Base-by-base conservation (phyloP, 2,329 filamentous ascomycete genomes). In the Aspergillus tanneri region DNA sequence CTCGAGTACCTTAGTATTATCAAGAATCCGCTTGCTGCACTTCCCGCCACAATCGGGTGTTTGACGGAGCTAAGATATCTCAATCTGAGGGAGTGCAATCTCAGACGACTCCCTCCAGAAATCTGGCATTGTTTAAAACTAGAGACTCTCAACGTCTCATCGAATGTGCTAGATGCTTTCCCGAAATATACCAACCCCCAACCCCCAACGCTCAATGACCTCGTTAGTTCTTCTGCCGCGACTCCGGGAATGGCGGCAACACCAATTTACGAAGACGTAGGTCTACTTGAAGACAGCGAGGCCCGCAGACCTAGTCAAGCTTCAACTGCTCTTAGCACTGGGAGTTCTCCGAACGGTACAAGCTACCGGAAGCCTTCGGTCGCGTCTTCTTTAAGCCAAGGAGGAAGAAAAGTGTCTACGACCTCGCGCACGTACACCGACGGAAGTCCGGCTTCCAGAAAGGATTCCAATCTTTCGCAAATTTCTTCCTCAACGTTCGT, bases 71-170 rank as follows among this genome's bases (percentile, higher is more conserved):
- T 99, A 53, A 86, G 84, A 44, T 86, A 90, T 53, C 77, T 99
- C 32, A 92, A 99, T 65, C 80, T 97, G 14, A 83, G 92, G 54
- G 90, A 93, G 64, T 99, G 97, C 74, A 99, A 97, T 63, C 80
- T 99, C 49, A 87, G 86, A 56, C 87, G 86, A 62, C 76, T 99
- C 24, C 93, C 93, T 2, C 83, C 88, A 64, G 93, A 99, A 64
- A 80, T 99, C n/a, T 99, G 93, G 93, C 92, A 89, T 77, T 92
- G 92, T 43, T 86, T 86, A 59, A 90, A 87, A 64, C 72, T 99
- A 46, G 91, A 97, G 69, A 92, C 87, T 0, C 80, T 99, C 50
- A 99, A 99, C 60, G 85, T 95, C 10, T 97, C 92, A 0, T 96
- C 93, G 9, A 99, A 99, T 59, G 86, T 97, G 5, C 77, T 99